These are phyloP conservation scores for Mrakia frigida DNA, from an alignment of 768 basidiomycete genomes.

Conservation along the genomic window DNA sequence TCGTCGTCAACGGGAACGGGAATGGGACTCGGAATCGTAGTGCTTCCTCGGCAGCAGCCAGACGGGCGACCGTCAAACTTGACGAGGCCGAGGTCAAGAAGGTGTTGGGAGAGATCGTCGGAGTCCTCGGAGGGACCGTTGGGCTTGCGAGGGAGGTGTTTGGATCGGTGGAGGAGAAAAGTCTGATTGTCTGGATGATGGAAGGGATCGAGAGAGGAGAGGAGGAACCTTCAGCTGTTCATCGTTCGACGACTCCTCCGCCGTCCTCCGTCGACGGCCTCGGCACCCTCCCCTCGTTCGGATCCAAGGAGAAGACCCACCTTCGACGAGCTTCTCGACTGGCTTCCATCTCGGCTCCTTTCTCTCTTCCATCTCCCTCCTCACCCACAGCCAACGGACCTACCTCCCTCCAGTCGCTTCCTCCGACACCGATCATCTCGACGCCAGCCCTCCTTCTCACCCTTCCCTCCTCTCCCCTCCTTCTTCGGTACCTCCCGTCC, in stretches of 20 bases:
- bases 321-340: constrained; percentile 44
- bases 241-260: constrained; percentile 52
- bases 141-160: constrained; percentile 58
- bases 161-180: constrained; percentile 36
- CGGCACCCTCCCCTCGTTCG: neutral
- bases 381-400: constrained; percentile 37
- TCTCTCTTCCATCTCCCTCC: constrained; percentile 36
- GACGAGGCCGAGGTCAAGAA: constrained; percentile 48
- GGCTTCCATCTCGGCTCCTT: constrained; percentile 39
- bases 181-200: constrained; percentile 18
- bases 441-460: constrained; percentile 63
- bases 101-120: constrained; percentile 55
- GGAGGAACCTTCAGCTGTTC: constrained; percentile 40
- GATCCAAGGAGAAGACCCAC: constrained; percentile 7
- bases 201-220: constrained; percentile 29
- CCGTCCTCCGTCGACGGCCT: neutral
- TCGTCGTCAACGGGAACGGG: neutral
- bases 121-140: constrained; percentile 58
- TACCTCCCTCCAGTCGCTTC: neutral
- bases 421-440: constrained; percentile 46
- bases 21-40: neutral
- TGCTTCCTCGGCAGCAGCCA: constrained; percentile 34
- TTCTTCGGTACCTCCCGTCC: constrained; percentile 63
- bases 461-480: constrained; percentile 77
- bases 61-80: constrained; percentile 22